These are phyloP conservation scores for Rhododendron kiyosumense DNA, from an alignment of 148 eudicot species.

Conservation along the genomic window DNA sequence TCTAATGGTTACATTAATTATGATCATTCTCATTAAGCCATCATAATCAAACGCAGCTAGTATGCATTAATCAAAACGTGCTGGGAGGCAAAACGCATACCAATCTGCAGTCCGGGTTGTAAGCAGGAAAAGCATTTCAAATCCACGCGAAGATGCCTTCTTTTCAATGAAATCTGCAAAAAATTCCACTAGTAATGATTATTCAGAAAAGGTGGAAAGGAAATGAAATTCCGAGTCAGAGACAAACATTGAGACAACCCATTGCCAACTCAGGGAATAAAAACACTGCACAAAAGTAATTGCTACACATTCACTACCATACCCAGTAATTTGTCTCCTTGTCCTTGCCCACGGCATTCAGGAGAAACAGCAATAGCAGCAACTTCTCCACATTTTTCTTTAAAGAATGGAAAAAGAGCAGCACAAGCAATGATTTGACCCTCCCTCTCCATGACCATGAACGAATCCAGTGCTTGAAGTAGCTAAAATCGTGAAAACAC, in stretches of 20 bases:
- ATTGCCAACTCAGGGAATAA: background rate
- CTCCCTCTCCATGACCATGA: slow-evolving; percentile 94
- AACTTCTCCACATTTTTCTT: slow-evolving; percentile 87
- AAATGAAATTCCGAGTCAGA: background rate
- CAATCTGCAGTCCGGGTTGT: slow-evolving; percentile 98
- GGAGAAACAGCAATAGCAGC: slow-evolving; percentile 97
- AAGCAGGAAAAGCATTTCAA: slow-evolving; percentile 72
- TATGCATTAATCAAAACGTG: background rate
- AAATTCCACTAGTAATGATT: background rate
- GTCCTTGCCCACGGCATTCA: slow-evolving; percentile 96
- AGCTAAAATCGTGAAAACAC: slow-evolving; percentile 39
- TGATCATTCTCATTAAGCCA: background rate
- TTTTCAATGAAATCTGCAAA: slow-evolving; percentile 86
- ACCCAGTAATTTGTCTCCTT: slow-evolving; percentile 96
- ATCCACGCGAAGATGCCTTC: slow-evolving; percentile 74
- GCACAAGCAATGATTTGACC: slow-evolving; percentile 95
- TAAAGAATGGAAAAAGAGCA: slow-evolving; percentile 79
- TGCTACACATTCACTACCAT: background rate
- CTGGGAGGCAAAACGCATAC: slow-evolving; percentile 26
- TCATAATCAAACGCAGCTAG: background rate
- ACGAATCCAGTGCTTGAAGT: slow-evolving; percentile 51
- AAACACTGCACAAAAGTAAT: background rate
- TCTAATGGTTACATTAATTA: background rate
- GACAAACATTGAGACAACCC: background rate
- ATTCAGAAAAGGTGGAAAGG: background rate